Evolutionary conservation across 495 filamentous ascomycete species (phyloP), one percentile per base, ranked within the genome.

Genomic region (Penicillium taxi): DNA sequence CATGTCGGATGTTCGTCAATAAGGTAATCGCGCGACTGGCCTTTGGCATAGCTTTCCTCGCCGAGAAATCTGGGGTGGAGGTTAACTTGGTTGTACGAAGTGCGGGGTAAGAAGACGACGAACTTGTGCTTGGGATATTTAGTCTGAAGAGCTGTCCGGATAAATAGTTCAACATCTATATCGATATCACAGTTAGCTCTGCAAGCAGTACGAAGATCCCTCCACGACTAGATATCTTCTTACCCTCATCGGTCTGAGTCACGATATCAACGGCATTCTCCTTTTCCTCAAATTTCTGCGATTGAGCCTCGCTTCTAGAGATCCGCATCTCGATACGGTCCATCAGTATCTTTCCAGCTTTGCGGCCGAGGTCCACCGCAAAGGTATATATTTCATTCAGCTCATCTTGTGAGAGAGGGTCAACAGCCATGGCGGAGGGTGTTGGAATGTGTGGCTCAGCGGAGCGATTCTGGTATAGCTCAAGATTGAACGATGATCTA

Each of bases 261-360:
- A 85, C 80, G 33, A 84, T 74, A 51, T 84, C 79, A 7, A 85
- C 81, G 0, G 81, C 66, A 48, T 70, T 82, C 12, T 80, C 77
- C 48, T 85, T 85, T 58, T 69, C 64, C 12, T 59, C 49, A 16
- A 63, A 61, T 6, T 38, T 33, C 30, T 63, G 50, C 5, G 41
- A 35, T 20, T 24, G 5, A 8, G 38, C 44, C 8, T 57, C 42
- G 30, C 32, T 41, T 13, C 47, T 48, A 15, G 45, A 53, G 30
- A 60, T 62, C 32, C 69, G 52, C 49, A 69, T 47, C 61, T 70
- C 49, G 37, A 63, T 53, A 53, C 69, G 39, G 9, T 75, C 69
- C 33, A 81, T 53, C 6, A 84, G 59, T 17, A 81, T 56, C 37
- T 69, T 54, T 0, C 80, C 80, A 0, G 79, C 79, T 52, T 74